Evolutionary conservation across 2,329 filamentous ascomycete species (phyloP).

Genomic region (Cordyceps tenuipes): DNA sequence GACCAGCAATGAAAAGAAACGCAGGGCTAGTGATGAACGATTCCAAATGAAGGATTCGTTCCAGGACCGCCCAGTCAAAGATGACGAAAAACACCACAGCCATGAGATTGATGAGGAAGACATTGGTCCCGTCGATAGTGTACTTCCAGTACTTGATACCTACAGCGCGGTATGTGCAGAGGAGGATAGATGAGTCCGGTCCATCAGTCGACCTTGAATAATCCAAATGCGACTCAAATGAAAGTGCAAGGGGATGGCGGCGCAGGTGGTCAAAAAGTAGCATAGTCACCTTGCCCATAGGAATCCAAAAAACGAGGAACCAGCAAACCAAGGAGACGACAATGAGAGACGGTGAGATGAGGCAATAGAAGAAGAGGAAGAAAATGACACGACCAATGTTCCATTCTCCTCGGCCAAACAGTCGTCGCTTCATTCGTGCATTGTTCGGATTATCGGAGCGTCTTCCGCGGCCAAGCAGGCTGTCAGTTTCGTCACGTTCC

Average conservation of each 20-base stretch:
- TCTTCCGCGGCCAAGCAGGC: constrained; percentile 60
- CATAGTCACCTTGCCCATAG: constrained; percentile 92
- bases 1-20: constrained; percentile 73
- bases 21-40: constrained; percentile 71
- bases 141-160: constrained; percentile 98
- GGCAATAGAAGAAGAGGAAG: constrained; percentile 90
- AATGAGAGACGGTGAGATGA: constrained; percentile 80
- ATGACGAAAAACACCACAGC: constrained; percentile 90
- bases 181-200: constrained; percentile 74
- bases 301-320: constrained; percentile 95
- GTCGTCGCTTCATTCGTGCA: constrained; percentile 59
- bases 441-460: constrained; percentile 40
- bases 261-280: constrained; percentile 86
- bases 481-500: constrained; percentile 74
- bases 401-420: constrained; percentile 95
- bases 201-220: constrained; percentile 63
- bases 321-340: constrained; percentile 84
- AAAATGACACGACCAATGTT: constrained; percentile 90
- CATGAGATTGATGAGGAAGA: constrained; percentile 97
- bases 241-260: constrained; percentile 83
- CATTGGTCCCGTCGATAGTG: constrained; percentile 95
- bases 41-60: constrained; percentile 58
- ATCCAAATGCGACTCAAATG: constrained; percentile 79
- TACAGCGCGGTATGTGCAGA: constrained; percentile 95
- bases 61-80: constrained; percentile 79